These are phyloP conservation scores for Syncephalis plumigaleata DNA, from an alignment of 371 early-diverging fungal genomes.

Conservation along the genomic window DNA sequence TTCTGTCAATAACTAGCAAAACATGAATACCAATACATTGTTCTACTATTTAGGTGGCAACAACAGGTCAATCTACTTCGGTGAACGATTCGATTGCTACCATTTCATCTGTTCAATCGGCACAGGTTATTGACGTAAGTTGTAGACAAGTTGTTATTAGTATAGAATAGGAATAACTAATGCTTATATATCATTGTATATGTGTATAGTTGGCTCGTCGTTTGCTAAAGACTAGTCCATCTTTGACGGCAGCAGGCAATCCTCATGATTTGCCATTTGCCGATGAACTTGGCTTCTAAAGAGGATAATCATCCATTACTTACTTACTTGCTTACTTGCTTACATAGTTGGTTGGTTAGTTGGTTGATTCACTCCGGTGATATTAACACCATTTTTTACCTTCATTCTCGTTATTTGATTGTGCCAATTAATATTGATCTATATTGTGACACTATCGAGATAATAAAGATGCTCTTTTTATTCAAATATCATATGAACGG, in stretches of 20 bases:
- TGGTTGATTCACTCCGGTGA: too few species aligned
- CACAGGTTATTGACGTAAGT: conserved; percentile 37
- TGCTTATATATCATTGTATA: not conserved
- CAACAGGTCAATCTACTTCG: conserved; percentile 22
- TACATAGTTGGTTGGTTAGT: too few species aligned
- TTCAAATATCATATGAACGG: conserved; percentile 1
- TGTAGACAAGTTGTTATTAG: not conserved
- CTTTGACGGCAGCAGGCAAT: not conserved
- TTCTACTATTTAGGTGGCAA: conserved; percentile 12
- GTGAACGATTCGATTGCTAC: conserved; percentile 28
- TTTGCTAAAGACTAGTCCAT: not conserved
- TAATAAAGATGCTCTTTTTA: too few species aligned
- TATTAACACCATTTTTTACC: too few species aligned
- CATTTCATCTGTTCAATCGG: conserved; percentile 38
- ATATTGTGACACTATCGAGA: too few species aligned
- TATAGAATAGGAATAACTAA: not conserved
- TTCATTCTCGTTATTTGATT: too few species aligned
- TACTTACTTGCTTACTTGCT: too few species aligned
- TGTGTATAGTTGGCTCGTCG: not conserved
- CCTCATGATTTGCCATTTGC: conserved; percentile 1
- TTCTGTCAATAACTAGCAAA: conserved; percentile 6
- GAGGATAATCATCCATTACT: too few species aligned
- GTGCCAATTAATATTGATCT: too few species aligned
- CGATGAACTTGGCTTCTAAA: conserved; percentile 3
- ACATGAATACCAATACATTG: too few species aligned